A percentile compares a stretch with the other conserved stretches of the same genome.
Conservation (phyloP, 192 early-diverging fungal genomes). For the Gonapodya sp. region DNA sequence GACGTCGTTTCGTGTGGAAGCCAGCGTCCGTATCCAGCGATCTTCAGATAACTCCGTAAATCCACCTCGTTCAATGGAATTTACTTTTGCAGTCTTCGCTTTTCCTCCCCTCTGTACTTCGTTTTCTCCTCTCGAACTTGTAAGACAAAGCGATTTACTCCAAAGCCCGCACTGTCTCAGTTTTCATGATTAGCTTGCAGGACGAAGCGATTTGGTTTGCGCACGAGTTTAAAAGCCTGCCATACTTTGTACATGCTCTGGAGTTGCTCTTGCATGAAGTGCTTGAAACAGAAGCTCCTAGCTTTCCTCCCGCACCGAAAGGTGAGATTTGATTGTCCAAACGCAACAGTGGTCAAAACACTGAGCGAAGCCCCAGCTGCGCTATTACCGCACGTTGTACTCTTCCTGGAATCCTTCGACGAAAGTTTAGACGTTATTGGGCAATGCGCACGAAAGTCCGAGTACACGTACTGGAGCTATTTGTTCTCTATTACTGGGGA, state of each 20-base stretch:
- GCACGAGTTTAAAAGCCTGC: conserved; percentile 54
- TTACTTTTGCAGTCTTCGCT: not conserved
- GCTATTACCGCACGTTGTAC: conserved; percentile 59
- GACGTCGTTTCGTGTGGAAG: not conserved
- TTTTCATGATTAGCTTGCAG: conserved; percentile 24
- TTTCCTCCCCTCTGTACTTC: not conserved
- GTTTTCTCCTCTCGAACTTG: not conserved
- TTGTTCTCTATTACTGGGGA: conserved; percentile 81
- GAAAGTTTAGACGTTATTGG: conserved; percentile 80
- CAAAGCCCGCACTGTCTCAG: not conserved
- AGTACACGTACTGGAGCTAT: conserved; percentile 80
- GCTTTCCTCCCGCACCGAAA: not conserved
- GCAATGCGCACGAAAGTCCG: conserved; percentile 93
- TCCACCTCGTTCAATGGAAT: not conserved
- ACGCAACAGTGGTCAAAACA: not conserved
- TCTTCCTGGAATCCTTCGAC: conserved; percentile 67
- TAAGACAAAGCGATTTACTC: not conserved
- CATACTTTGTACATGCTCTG: conserved; percentile 85
- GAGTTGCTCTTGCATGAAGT: conserved; percentile 85
- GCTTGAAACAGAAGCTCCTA: conserved; percentile 65
- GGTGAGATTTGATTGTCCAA: not conserved
- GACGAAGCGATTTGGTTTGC: conserved; percentile 61
- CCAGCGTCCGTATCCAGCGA: not conserved
- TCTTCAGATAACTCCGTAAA: too few relatives aligned
- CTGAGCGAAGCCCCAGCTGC: too few relatives aligned